Evolutionary conservation across 768 basidiomycete genomes (phyloP).

Genomic region (Kwoniella dendrophila): DNA sequence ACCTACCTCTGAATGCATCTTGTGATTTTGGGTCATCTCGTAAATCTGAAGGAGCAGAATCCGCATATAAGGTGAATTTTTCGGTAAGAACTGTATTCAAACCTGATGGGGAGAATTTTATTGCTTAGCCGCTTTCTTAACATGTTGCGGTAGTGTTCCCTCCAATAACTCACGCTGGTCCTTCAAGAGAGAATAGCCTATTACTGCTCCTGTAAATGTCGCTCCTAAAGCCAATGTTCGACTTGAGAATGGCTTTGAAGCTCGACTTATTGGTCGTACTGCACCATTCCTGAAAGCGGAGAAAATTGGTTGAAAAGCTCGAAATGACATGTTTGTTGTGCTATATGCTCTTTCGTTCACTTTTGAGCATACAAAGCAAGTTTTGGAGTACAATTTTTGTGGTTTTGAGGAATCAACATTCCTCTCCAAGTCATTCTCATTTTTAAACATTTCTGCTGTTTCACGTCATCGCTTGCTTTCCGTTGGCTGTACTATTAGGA

Average conservation of each 20-base stretch:
- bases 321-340: constrained; percentile 1
- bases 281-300: constrained; percentile 1
- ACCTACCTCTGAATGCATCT: constrained; percentile 15
- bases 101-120: background rate
- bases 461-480: too few relatives aligned
- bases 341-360: background rate
- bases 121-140: background rate
- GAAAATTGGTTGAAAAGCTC: background rate
- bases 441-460: too few relatives aligned
- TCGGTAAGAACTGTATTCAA: background rate
- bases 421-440: too few relatives aligned
- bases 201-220: background rate
- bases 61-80: constrained; percentile 12
- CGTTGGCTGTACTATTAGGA: too few relatives aligned
- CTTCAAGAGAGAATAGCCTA: constrained; percentile 1
- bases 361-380: too few relatives aligned
- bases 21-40: constrained; percentile 23
- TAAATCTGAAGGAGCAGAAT: constrained; percentile 6
- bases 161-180: background rate
- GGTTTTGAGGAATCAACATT: too few relatives aligned
- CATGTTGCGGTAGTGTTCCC: background rate
- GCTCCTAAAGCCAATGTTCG: background rate
- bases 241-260: background rate
- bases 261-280: background rate
- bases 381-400: too few relatives aligned